Conservation (phyloP, 2,329 filamentous ascomycete genomes). For the Coleophoma eucalyptorum region DNA sequence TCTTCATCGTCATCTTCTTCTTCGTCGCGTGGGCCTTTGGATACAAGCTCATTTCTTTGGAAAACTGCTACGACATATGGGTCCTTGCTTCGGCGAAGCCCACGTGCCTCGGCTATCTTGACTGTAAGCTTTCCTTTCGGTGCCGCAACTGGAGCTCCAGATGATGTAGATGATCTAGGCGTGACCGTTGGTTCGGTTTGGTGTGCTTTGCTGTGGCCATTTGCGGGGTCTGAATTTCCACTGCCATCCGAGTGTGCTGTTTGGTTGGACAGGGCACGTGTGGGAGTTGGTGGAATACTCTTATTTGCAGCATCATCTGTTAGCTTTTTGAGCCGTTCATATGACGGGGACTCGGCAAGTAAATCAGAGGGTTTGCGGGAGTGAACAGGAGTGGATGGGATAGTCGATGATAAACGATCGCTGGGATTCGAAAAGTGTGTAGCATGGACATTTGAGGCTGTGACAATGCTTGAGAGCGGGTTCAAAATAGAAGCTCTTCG, state of each 20-base stretch:
- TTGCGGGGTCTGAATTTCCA: conserved; percentile 18
- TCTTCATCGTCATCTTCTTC: conserved; percentile 60
- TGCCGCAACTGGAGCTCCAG: conserved; percentile 60
- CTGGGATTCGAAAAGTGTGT: conserved; percentile 67
- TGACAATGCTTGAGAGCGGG: conserved; percentile 62
- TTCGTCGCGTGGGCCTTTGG: conserved; percentile 69
- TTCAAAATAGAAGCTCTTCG: conserved; percentile 44
- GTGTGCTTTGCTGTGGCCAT: conserved; percentile 35
- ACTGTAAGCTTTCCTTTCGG: conserved; percentile 87
- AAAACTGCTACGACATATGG: conserved; percentile 97
- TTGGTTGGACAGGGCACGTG: conserved; percentile 67
- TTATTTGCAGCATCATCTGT: conserved; percentile 75
- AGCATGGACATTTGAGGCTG: conserved; percentile 60
- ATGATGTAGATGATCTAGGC: conserved; percentile 25
- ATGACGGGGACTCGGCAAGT: conserved; percentile 53
- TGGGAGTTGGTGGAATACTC: conserved; percentile 90
- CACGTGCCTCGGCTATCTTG: conserved; percentile 81
- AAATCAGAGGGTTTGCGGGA: conserved; percentile 41
- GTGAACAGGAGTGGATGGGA: conserved; percentile 48
- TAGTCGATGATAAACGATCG: conserved; percentile 47
- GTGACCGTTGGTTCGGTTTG: conserved; percentile 27
- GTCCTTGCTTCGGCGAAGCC: conserved; percentile 76
- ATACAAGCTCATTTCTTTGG: conserved; percentile 94
- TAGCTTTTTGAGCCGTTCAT: conserved; percentile 78
- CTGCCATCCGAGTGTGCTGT: conserved; percentile 45